Percentiles rank a stretch among this genome's conserved stretches.
Evolutionary conservation across 139 green algal species (phyloP).

Genomic region (Bryopsis sp.): DNA sequence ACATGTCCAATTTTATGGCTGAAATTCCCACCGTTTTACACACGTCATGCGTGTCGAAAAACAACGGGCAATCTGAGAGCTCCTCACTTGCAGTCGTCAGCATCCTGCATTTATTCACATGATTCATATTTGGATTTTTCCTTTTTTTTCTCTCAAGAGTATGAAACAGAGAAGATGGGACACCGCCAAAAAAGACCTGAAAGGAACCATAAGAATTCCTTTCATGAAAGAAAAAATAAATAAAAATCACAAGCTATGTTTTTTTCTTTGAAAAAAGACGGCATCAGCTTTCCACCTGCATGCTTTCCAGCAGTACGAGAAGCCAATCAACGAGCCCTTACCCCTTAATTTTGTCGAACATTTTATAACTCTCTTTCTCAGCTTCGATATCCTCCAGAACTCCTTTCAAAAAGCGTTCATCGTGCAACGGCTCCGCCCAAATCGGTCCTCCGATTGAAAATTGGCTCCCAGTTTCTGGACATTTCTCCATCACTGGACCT

Average conservation of each 20-base stretch:
- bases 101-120: constrained; percentile 35
- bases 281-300: too few relatives aligned
- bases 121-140: not conserved
- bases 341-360: not conserved
- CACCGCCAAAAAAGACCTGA: too few relatives aligned
- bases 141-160: not conserved
- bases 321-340: not conserved
- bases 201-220: too few relatives aligned
- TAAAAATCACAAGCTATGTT: too few relatives aligned
- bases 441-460: constrained; percentile 90
- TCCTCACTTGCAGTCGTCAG: constrained; percentile 69
- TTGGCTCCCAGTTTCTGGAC: constrained; percentile 56
- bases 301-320: not conserved
- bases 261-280: too few relatives aligned
- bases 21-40: constrained; percentile 64
- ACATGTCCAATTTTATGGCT: constrained; percentile 46
- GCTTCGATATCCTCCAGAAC: not conserved
- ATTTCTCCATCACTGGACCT: constrained; percentile 50
- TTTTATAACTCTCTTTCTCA: not conserved
- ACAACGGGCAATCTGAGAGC: constrained; percentile 75
- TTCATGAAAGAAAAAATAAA: too few relatives aligned
- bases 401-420: constrained; percentile 41
- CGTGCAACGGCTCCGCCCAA: constrained; percentile 83
- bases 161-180: too few relatives aligned
- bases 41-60: constrained; percentile 69